Percentiles rank a stretch among this genome's conserved stretches.
These are phyloP conservation scores for Saturnispora diversa DNA, from an alignment of 805 yeast genomes.

Conservation along the genomic window DNA sequence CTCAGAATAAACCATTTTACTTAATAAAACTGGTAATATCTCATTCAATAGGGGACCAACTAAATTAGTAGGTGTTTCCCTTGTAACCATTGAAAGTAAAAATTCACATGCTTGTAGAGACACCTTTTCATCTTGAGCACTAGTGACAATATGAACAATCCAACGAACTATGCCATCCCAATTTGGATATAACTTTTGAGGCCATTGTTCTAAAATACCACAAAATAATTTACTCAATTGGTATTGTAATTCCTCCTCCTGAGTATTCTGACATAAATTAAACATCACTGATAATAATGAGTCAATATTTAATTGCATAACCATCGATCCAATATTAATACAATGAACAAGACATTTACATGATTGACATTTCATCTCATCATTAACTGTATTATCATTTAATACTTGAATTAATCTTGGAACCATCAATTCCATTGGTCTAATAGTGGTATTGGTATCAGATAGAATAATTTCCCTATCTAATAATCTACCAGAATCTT, in stretches of 20 bases:
- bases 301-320: slow-evolving; percentile 58
- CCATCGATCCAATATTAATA: slow-evolving; percentile 59
- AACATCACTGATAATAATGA: slow-evolving; percentile 58
- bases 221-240: slow-evolving; percentile 74
- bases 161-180: slow-evolving; percentile 79
- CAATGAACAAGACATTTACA: slow-evolving; percentile 72
- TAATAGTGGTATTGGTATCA: slow-evolving; percentile 22
- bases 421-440: slow-evolving; percentile 59
- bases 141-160: slow-evolving; percentile 72
- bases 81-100: slow-evolving; percentile 63
- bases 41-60: slow-evolving; percentile 50
- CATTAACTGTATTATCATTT: slow-evolving; percentile 34
- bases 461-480: slow-evolving; percentile 59
- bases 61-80: slow-evolving; percentile 46
- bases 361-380: slow-evolving; percentile 53
- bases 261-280: slow-evolving; percentile 51
- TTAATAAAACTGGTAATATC: slow-evolving; percentile 70
- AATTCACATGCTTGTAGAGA: slow-evolving; percentile 93
- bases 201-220: slow-evolving; percentile 61
- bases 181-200: slow-evolving; percentile 75
- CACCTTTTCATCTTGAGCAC: slow-evolving; percentile 35
- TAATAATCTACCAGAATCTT: slow-evolving; percentile 64
- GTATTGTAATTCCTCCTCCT: slow-evolving; percentile 51
- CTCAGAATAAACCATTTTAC: slow-evolving; percentile 82
- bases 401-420: slow-evolving; percentile 54